Conservation (phyloP, 768 basidiomycete species). For the Tephrocybe rancida region DNA sequence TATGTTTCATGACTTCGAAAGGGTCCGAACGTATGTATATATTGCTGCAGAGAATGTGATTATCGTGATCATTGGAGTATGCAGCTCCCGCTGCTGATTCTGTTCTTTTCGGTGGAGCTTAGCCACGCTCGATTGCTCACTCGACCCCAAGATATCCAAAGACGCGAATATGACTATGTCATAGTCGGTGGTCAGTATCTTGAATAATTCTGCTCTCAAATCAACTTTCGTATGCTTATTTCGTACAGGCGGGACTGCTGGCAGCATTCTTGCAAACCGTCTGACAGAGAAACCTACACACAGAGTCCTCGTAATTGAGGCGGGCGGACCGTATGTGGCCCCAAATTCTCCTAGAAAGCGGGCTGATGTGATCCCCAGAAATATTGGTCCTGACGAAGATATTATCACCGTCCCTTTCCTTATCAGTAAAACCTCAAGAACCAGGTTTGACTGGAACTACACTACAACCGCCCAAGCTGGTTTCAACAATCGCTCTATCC, state of each 20-base stretch:
- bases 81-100: neutral
- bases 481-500: conserved; percentile 20
- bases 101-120: neutral
- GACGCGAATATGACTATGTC: conserved; percentile 5
- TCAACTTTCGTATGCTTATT: neutral
- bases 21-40: neutral
- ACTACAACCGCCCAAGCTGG: conserved; percentile 29
- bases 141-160: conserved; percentile 1
- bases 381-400: conserved; percentile 2
- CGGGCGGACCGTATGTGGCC: conserved; percentile 11
- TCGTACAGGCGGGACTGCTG: conserved; percentile 7
- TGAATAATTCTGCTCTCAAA: neutral
- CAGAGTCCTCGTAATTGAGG: conserved; percentile 9
- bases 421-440: conserved; percentile 10
- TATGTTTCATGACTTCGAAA: too few species aligned
- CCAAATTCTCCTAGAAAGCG: neutral
- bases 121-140: conserved; percentile 3
- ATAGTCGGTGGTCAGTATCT: conserved; percentile 3
- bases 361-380: neutral
- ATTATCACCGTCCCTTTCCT: conserved; percentile 12
- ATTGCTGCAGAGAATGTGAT: neutral
- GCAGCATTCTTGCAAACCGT: conserved; percentile 13
- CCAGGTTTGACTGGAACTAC: conserved; percentile 30
- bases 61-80: neutral
- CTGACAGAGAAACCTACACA: conserved; percentile 1